These are phyloP conservation scores for Auricularia sp. DNA, from an alignment of 768 basidiomycete genomes.

Conservation along the genomic window DNA sequence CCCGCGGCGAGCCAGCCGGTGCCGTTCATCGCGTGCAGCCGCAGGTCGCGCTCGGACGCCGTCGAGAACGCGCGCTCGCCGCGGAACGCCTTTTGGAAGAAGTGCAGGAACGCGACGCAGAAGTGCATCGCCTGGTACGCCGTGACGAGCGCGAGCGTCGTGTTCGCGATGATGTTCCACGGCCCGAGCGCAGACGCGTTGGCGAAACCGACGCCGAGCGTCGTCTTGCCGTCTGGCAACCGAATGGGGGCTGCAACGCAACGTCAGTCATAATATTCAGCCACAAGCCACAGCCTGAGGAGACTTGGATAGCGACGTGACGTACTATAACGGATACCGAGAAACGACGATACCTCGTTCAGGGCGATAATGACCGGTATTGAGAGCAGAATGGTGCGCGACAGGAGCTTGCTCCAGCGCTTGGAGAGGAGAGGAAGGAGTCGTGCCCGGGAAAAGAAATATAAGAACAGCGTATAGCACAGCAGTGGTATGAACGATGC, in stretches of 20 bases:
- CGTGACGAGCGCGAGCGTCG: conserved; percentile 50
- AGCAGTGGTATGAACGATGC: conserved; percentile 57
- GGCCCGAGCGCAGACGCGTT: conserved; percentile 24
- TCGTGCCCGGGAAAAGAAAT: conserved; percentile 41
- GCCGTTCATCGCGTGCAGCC: conserved; percentile 35
- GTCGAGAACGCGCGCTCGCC: conserved; percentile 44
- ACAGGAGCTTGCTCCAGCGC: conserved; percentile 34
- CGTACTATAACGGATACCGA: conserved; percentile 48
- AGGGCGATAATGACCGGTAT: conserved; percentile 45
- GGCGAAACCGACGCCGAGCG: conserved; percentile 34
- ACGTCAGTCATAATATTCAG: neutral
- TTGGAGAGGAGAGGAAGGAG: conserved; percentile 44
- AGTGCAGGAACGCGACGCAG: conserved; percentile 46
- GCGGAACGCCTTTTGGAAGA: conserved; percentile 35
- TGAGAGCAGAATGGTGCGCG: conserved; percentile 36
- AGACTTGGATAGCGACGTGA: conserved; percentile 4
- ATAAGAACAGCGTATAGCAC: conserved; percentile 52
- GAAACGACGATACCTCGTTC: conserved; percentile 56
- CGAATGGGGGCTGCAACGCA: neutral
- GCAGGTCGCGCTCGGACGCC: conserved; percentile 23
- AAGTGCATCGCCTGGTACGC: conserved; percentile 51
- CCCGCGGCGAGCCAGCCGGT: conserved; percentile 56
- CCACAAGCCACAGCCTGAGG: too few relatives aligned
- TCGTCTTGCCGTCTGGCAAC: neutral
- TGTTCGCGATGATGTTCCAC: conserved; percentile 48